Evolutionary conservation across 1,284 basidiomycete species (phyloP), one percentile per base, ranked within the genome.

Genomic region (Cerrena zonata): DNA sequence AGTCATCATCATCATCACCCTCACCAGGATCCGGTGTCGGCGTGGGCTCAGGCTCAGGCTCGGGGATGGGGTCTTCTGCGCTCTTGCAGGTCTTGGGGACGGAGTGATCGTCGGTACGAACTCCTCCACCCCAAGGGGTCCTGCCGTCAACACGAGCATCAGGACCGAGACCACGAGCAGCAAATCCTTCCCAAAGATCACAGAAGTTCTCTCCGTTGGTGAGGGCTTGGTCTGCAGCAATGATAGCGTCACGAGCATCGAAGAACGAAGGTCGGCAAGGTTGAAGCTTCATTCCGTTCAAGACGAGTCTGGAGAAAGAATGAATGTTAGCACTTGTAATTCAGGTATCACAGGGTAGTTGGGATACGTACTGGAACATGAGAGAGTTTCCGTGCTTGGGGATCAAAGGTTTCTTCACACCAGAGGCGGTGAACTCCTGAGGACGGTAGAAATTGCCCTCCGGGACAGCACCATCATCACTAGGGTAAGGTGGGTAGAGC

Each of bases 101-200:
- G 1, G 13, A 21, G 47, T 37, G 42, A 21, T 48, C 45, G 52
- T 86, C 71, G 13, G 73, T 76, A 49, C 86, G 74, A 45, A 84
- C 67, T 59, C 94, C 94, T 77, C 92, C 91, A 61, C 94, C 94
- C 94, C 94, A 96, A n/a, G 93, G 93, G 4, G 90, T 91, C 52
- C 79, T 74, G 42, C 89, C 89, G 36, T 79, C 70, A 30, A 94
- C 78, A n/a, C 59, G 69, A 2, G 92, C 88, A 60, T 91, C 82
- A 15, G 71, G 65, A 4, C 92, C 92, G 30, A 97, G 70, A 2
- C 95, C 95, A 42, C 91, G 79, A 60, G 79, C 72, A 15, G 89
- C 78, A 65, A 98, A 98, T 40, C 82, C 91, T 54, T 79, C 72
- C 93, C 92, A 97, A 55, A 98, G 72, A n/a, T 78, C 73, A 69